Conservation (phyloP, 208 protist species). For the Vickermania ingenoplastis region DNA sequence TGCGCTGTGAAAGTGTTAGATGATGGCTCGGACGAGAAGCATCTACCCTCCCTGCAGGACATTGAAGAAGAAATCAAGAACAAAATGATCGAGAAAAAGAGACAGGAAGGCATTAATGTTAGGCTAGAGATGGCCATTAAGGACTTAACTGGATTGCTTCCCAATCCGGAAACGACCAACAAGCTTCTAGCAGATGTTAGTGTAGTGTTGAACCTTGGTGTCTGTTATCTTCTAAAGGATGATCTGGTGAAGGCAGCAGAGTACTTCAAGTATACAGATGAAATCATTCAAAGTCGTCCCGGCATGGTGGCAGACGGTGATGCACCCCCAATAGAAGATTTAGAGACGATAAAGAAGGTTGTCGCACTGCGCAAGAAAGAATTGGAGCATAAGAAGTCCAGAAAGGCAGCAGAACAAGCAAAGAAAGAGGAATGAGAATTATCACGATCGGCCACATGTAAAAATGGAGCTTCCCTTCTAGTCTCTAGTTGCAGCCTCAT, state of each 20-base stretch:
- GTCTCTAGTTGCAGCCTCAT: too few relatives aligned
- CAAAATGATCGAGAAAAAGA: slow-evolving; percentile 12
- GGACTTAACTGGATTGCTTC: slow-evolving; percentile 39
- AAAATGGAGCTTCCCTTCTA: too few relatives aligned
- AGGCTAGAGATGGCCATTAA: slow-evolving; percentile 21
- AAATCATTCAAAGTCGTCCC: slow-evolving; percentile 49
- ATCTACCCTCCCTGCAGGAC: slow-evolving; percentile 13
- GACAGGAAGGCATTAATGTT: slow-evolving; percentile 1
- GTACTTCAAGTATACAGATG: slow-evolving; percentile 38
- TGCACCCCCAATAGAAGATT: slow-evolving; percentile 53
- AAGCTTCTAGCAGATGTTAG: slow-evolving; percentile 28
- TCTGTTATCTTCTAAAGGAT: slow-evolving; percentile 48
- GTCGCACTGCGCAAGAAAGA: slow-evolving; percentile 39
- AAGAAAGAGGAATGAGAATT: too few relatives aligned
- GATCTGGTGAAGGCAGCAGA: slow-evolving; percentile 56
- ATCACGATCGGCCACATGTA: too few relatives aligned
- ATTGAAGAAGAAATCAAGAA: slow-evolving; percentile 33
- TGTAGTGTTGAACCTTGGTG: slow-evolving; percentile 60
- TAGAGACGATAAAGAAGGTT: slow-evolving; percentile 36
- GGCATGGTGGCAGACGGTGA: slow-evolving; percentile 44
- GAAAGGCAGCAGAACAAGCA: background rate
- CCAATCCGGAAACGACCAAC: slow-evolving; percentile 12
- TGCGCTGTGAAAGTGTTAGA: background rate
- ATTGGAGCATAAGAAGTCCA: slow-evolving; percentile 26
- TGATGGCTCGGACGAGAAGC: background rate